phyloP scores from a whole-genome alignment of 345 rosid species.

The Carallia brachiata region DNA sequence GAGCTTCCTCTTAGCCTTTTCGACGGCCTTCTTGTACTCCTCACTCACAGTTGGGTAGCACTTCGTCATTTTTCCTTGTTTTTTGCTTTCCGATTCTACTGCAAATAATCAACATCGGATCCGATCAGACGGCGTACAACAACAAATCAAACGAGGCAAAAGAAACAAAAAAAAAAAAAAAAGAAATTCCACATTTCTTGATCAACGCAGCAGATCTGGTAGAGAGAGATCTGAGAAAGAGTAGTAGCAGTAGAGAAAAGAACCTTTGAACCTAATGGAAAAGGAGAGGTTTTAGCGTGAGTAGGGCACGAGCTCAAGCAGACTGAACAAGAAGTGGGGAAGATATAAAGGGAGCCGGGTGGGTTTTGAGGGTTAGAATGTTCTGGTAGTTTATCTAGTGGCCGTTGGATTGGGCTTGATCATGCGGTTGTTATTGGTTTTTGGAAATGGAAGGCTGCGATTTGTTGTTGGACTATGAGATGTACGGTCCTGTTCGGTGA shows the following conservation, averaged over 20 bases:
- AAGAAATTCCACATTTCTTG: too few species aligned
- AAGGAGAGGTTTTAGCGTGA: not conserved
- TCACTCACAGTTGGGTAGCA: slow-evolving; percentile 74
- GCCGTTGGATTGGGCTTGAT: not conserved
- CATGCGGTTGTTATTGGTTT: not conserved
- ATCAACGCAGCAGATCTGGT: not conserved
- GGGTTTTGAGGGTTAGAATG: not conserved
- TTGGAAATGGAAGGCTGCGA: not conserved
- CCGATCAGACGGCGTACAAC: not conserved
- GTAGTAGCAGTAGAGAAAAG: not conserved
- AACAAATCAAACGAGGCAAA: not conserved
- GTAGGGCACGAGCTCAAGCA: not conserved
- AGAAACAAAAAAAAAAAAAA: too few species aligned
- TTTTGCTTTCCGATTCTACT: slow-evolving; percentile 1
- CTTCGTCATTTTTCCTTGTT: slow-evolving; percentile 58
- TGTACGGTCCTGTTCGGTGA: not conserved
- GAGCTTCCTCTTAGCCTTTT: slow-evolving; percentile 81
- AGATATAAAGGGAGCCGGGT: not conserved
- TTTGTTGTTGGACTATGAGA: not conserved
- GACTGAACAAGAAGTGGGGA: not conserved
- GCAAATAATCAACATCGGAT: not conserved
- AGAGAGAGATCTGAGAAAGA: not conserved
- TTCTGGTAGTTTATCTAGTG: not conserved
- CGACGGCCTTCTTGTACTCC: slow-evolving; percentile 72
- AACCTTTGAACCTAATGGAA: not conserved